A percentile compares a stretch with the other conserved stretches of the same genome.
phyloP scores from a whole-genome alignment of 805 yeast species.

The Torulaspora franciscae region DNA sequence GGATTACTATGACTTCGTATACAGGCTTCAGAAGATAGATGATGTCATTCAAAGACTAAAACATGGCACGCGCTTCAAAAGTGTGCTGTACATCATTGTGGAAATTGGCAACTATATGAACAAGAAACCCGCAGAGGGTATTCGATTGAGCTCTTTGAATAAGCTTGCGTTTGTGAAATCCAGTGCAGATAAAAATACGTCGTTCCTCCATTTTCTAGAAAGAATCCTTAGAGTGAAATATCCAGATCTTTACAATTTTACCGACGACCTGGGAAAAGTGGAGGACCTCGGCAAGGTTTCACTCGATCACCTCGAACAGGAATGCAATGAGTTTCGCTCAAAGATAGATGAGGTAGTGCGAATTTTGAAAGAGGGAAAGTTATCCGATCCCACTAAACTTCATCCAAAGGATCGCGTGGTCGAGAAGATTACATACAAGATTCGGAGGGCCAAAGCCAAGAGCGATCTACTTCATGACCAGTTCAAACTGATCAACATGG shows the following conservation, averaged over 20 bases:
- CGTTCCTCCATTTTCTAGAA: slow-evolving; percentile 72
- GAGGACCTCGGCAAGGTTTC: slow-evolving; percentile 54
- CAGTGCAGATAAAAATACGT: slow-evolving; percentile 60
- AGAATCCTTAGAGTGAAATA: slow-evolving; percentile 58
- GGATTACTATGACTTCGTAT: slow-evolving; percentile 58
- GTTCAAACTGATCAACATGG: slow-evolving; percentile 45
- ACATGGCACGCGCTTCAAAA: slow-evolving; percentile 49
- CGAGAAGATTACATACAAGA: slow-evolving; percentile 47
- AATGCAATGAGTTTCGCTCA: slow-evolving; percentile 51
- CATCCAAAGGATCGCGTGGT: slow-evolving; percentile 65
- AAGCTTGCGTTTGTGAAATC: slow-evolving; percentile 64
- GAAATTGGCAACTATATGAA: slow-evolving; percentile 80
- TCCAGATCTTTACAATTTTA: slow-evolving; percentile 57
- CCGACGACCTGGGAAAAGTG: slow-evolving; percentile 54
- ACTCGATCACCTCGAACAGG: slow-evolving; percentile 56
- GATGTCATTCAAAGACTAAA: slow-evolving; percentile 52
- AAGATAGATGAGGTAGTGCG: slow-evolving; percentile 48
- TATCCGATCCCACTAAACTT: slow-evolving; percentile 56
- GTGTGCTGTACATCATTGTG: slow-evolving; percentile 59
- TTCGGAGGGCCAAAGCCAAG: slow-evolving; percentile 52
- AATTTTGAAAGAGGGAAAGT: slow-evolving; percentile 56
- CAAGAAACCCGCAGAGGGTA: slow-evolving; percentile 68
- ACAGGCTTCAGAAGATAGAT: slow-evolving; percentile 54
- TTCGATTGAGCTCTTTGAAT: slow-evolving; percentile 62
- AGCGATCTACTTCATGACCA: slow-evolving; percentile 49